Evolutionary conservation across 768 basidiomycete genomes (phyloP).

Genomic region (Mycena albidolilacea): DNA sequence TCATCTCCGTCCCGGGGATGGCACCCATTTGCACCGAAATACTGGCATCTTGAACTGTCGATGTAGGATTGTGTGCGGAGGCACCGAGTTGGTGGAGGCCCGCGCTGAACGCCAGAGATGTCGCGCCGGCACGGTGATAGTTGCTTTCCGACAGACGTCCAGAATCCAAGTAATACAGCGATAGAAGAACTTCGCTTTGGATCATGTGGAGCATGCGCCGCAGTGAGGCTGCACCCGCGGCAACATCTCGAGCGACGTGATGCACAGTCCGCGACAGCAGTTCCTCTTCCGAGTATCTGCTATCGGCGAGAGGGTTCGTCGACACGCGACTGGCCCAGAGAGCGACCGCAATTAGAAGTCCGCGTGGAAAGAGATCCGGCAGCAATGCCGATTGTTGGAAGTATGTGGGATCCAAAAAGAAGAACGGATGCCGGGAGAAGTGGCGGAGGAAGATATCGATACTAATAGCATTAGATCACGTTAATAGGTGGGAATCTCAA

Average conservation of each 20-base stretch:
- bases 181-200: slow-evolving; percentile 27
- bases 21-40: not conserved
- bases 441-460: slow-evolving; percentile 8
- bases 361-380: not conserved
- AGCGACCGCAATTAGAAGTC: slow-evolving; percentile 11
- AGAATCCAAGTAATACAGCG: slow-evolving; percentile 33
- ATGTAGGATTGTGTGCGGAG: not conserved
- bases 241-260: slow-evolving; percentile 2
- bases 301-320: not conserved
- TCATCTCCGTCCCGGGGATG: not conserved
- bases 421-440: slow-evolving; percentile 14
- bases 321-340: slow-evolving; percentile 34
- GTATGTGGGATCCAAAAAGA: slow-evolving; percentile 10
- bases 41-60: not conserved
- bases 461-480: not conserved
- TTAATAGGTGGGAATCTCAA: not conserved
- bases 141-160: slow-evolving; percentile 11
- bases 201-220: slow-evolving; percentile 15
- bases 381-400: not conserved
- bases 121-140: slow-evolving; percentile 23
- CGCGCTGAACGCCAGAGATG: slow-evolving; percentile 27
- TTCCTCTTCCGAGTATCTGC: slow-evolving; percentile 14
- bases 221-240: not conserved
- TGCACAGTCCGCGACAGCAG: slow-evolving; percentile 2
- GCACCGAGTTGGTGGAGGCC: slow-evolving; percentile 27